Evolutionary conservation across 1,284 basidiomycete species (phyloP).

Genomic region (Austroboletus novae-zelandiae): DNA sequence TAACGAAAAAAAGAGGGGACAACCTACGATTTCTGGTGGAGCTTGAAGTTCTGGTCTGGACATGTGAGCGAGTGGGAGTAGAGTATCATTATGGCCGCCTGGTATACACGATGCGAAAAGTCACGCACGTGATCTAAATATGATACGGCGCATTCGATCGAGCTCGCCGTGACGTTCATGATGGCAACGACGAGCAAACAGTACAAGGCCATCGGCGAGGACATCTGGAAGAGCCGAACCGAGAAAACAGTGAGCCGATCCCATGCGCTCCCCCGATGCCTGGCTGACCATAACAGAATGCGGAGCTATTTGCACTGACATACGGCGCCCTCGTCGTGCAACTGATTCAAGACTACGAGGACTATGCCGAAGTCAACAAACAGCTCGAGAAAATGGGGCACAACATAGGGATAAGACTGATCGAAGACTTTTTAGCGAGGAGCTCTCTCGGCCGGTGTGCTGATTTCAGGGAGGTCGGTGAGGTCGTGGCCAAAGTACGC

Average conservation of each 20-base stretch:
- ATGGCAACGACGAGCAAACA: constrained; percentile 77
- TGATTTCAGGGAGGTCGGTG: constrained; percentile 92
- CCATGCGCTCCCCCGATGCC: constrained; percentile 7
- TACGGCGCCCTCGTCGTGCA: constrained; percentile 98
- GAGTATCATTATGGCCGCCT: neutral
- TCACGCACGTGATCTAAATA: constrained; percentile 25
- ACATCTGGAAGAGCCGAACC: constrained; percentile 86
- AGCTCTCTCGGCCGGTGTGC: constrained; percentile 82
- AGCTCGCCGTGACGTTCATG: constrained; percentile 8
- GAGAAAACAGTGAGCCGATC: constrained; percentile 79
- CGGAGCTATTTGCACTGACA: constrained; percentile 95
- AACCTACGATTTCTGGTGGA: constrained; percentile 88
- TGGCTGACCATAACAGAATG: constrained; percentile 60
- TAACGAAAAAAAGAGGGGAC: neutral
- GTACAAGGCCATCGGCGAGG: constrained; percentile 82
- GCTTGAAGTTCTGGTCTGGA: constrained; percentile 94
- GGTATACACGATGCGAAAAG: constrained; percentile 1
- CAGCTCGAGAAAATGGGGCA: constrained; percentile 94
- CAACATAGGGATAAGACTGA: constrained; percentile 94
- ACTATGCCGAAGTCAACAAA: constrained; percentile 88
- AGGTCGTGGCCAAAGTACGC: constrained; percentile 85
- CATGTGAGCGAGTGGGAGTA: constrained; percentile 48
- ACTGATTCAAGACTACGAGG: constrained; percentile 98
- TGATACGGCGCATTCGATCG: neutral
- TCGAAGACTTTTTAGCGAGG: constrained; percentile 96